Evolutionary conservation across 2,329 filamentous ascomycete genomes (phyloP).

Genomic region (Trichoderma sp.): DNA sequence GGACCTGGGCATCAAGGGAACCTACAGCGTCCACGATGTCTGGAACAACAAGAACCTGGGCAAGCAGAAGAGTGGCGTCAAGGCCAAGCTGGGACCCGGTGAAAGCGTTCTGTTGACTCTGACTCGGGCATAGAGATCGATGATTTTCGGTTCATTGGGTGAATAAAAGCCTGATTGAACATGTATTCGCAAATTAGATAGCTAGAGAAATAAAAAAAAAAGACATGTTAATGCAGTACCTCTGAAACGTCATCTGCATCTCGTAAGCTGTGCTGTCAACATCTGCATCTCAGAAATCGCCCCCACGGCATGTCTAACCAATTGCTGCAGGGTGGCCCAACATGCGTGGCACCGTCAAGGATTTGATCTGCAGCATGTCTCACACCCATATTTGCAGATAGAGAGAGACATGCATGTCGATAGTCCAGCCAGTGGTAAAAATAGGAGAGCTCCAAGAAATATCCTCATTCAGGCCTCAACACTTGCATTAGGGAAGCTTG

Average conservation of each 20-base stretch:
- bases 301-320: background rate
- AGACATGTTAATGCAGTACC: background rate
- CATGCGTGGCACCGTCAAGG: conserved; percentile 11
- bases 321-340: conserved; percentile 1
- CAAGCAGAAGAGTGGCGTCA: conserved; percentile 1
- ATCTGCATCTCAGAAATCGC: background rate
- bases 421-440: background rate
- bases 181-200: background rate
- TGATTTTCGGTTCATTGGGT: background rate
- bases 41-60: conserved; percentile 21
- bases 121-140: conserved; percentile 4
- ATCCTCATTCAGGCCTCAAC: conserved; percentile 12
- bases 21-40: conserved; percentile 19
- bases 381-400: background rate
- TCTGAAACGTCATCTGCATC: conserved; percentile 8
- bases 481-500: conserved; percentile 9
- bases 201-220: background rate
- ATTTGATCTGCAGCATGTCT: background rate
- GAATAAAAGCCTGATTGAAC: background rate
- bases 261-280: conserved; percentile 1
- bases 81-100: conserved; percentile 12
- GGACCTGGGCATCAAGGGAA: conserved; percentile 20
- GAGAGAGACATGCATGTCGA: background rate
- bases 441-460: background rate
- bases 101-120: conserved; percentile 18